Evolutionary conservation across 78 protist genomes (phyloP).

Genomic region (Dictyostelium firmibasis): DNA sequence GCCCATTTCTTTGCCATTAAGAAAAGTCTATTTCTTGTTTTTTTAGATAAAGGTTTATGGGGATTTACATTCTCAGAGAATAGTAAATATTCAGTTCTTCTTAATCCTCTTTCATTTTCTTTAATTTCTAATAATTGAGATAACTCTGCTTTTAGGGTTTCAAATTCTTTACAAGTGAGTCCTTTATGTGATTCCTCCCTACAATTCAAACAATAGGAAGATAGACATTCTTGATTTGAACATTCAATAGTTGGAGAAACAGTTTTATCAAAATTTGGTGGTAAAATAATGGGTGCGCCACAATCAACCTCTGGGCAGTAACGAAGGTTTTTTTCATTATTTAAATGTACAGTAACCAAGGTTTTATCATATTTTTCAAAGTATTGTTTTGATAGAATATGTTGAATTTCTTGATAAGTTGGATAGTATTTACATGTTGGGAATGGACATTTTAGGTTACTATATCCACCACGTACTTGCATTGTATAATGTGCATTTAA

Average conservation of each 20-base stretch:
- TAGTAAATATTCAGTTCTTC: no score
- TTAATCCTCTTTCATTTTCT: neutral
- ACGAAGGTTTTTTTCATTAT: neutral
- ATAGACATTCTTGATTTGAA: neutral
- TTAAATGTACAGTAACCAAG: neutral
- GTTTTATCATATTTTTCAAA: slow-evolving; percentile 26
- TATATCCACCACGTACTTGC: slow-evolving; percentile 19
- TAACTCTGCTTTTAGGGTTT: neutral
- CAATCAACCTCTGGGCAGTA: slow-evolving; percentile 34
- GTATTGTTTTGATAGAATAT: neutral
- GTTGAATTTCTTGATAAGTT: slow-evolving; percentile 36
- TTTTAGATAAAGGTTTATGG: neutral
- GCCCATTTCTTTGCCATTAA: neutral
- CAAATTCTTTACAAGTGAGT: neutral
- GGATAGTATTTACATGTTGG: neutral
- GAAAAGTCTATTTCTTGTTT: neutral
- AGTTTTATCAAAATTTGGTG: neutral
- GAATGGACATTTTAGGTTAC: slow-evolving; percentile 42
- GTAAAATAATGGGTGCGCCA: neutral
- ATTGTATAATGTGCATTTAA: neutral
- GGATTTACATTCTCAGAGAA: neutral
- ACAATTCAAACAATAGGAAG: slow-evolving; percentile 33
- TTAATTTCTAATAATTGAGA: neutral
- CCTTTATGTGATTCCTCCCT: slow-evolving; percentile 6
- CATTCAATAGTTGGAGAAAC: neutral